Evolutionary conservation across 148 eudicot species (phyloP), one percentile per base, ranked within the genome.

Genomic region (Silene uniflora): DNA sequence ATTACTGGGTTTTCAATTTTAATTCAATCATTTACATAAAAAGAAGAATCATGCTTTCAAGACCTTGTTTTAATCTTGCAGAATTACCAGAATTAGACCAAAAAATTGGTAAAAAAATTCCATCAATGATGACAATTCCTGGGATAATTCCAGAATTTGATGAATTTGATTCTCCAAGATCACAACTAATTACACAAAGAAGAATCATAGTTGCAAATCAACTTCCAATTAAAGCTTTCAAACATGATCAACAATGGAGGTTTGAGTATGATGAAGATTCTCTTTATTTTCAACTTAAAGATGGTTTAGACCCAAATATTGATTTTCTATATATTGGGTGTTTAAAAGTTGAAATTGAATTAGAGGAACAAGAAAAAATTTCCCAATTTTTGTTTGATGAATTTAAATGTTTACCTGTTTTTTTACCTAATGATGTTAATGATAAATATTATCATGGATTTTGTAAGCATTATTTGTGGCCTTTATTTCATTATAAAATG

Each of bases 391-490:
- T 93, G 32, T 23, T 82, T 7, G 93, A 86, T 0, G 80, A 86
- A 17, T 93, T 85, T 59, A 80, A 81, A n/a, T 93, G 98, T 73
- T 88, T 93, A 12, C 98, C 98, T 1, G 88, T 86, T 10, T 93
- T 90, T 65, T 49, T 93, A 56, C 59, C 90, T 0, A 21, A 74
- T 4, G 89, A 91, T 19, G 56, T 91, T 44, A 83, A 81, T 61
- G 83, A 84, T 59, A 86, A 83, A 17, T 93, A 79, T 77, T 93
- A 93, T 21, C 96, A 93, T 68, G 98, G 96, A 0, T 91, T 93
- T 42, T 93, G 98, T 75, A 93, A 93, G 84, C 93, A 91, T 60
- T 90, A 84, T 35, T 52, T 92, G 4, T 92, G 97, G 97, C 93
- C 93, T 78, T 61, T 92, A 42, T 87, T 90, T 83, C 98, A 91